These are phyloP conservation scores for Mrakia blollopis DNA, from an alignment of 768 basidiomycete species.

Conservation along the genomic window DNA sequence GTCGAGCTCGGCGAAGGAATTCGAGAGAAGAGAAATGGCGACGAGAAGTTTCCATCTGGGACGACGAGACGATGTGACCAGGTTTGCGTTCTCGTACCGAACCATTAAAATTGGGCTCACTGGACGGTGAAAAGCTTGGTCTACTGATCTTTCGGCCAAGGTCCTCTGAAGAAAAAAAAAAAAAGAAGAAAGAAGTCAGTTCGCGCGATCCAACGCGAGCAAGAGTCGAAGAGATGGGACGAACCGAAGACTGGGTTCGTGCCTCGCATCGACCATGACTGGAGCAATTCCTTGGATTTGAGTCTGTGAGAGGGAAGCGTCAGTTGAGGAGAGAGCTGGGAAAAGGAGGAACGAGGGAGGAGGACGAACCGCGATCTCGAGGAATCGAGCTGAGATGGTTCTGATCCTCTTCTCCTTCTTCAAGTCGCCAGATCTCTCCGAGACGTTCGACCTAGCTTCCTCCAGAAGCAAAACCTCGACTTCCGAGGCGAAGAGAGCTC, in stretches of 20 bases:
- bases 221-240: background rate
- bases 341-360: background rate
- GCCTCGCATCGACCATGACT: slow-evolving; percentile 40
- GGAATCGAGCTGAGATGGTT: slow-evolving; percentile 36
- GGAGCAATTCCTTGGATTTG: slow-evolving; percentile 28
- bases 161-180: slow-evolving; percentile 50
- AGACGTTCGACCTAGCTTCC: slow-evolving; percentile 40
- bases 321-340: too few relatives aligned
- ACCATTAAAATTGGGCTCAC: slow-evolving; percentile 46
- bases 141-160: slow-evolving; percentile 56
- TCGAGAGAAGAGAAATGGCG: slow-evolving; percentile 45
- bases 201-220: slow-evolving; percentile 1
- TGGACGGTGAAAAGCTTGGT: slow-evolving; percentile 48
- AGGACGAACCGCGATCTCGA: background rate
- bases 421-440: too few relatives aligned
- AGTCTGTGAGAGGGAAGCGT: slow-evolving; percentile 2
- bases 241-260: slow-evolving; percentile 36
- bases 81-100: background rate
- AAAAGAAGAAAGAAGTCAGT: slow-evolving; percentile 40
- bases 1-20: slow-evolving; percentile 50
- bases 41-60: slow-evolving; percentile 33
- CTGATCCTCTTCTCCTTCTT: slow-evolving; percentile 37
- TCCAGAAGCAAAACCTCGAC: slow-evolving; percentile 45
- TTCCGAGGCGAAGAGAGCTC: slow-evolving; percentile 47
- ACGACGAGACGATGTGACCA: background rate